phyloP scores from a whole-genome alignment of 2,329 filamentous ascomycete genomes.

The Hypoxylon sp. region DNA sequence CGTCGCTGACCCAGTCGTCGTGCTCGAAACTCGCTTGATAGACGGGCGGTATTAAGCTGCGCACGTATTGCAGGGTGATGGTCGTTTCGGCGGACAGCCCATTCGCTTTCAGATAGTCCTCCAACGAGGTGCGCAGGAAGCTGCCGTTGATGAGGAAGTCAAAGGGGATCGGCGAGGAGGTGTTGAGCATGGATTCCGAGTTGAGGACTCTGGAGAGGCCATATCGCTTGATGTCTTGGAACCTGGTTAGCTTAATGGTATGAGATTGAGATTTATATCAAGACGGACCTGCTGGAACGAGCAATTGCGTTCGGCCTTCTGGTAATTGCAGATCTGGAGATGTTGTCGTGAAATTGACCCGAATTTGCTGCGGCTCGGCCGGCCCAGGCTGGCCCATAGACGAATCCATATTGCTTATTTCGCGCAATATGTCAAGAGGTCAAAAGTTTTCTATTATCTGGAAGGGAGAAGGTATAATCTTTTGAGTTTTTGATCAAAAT shows the following conservation, averaged over 20 bases:
- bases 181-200: slow-evolving; percentile 77
- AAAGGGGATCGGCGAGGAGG: slow-evolving; percentile 77
- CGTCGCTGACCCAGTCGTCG: slow-evolving; percentile 93
- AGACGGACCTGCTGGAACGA: slow-evolving; percentile 69
- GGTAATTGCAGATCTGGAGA: slow-evolving; percentile 72
- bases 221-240: slow-evolving; percentile 75
- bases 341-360: slow-evolving; percentile 75
- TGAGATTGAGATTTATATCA: neutral
- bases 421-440: neutral
- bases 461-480: neutral
- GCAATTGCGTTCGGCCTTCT: slow-evolving; percentile 70
- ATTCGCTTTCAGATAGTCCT: slow-evolving; percentile 88
- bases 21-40: slow-evolving; percentile 95
- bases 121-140: slow-evolving; percentile 88
- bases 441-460: neutral
- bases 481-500: slow-evolving; percentile 1
- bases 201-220: slow-evolving; percentile 78
- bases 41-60: slow-evolving; percentile 87
- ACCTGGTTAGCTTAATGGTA: slow-evolving; percentile 18
- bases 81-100: slow-evolving; percentile 91
- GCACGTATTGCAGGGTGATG: slow-evolving; percentile 90
- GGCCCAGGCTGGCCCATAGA: slow-evolving; percentile 44
- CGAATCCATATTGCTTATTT: slow-evolving; percentile 42
- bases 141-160: slow-evolving; percentile 97
- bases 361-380: slow-evolving; percentile 64